Percentiles rank a stretch among this genome's conserved stretches.
phyloP scores from a whole-genome alignment of 257 asterid species.

The Solanum rostratum region DNA sequence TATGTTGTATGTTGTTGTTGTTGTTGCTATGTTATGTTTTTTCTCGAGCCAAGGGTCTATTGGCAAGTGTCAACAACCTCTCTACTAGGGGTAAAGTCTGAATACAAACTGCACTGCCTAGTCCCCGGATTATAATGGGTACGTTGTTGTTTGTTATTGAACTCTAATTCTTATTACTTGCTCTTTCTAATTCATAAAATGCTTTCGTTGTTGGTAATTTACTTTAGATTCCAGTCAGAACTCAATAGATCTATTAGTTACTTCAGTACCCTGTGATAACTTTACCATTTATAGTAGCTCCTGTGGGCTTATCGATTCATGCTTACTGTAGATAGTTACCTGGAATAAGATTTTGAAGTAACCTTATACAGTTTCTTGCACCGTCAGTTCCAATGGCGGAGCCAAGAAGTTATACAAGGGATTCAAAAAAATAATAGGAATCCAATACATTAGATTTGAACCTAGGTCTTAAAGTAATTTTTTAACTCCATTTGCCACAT shows the following conservation, averaged over 20 bases:
- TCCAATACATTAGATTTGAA: not conserved
- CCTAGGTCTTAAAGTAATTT: not conserved
- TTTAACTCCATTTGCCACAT: not conserved
- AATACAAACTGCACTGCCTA: no score
- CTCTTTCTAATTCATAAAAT: not conserved
- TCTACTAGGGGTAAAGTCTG: no score
- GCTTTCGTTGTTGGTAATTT: not conserved
- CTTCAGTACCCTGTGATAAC: not conserved
- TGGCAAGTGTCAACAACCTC: no score
- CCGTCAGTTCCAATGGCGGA: not conserved
- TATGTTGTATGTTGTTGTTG: no score
- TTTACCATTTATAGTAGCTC: not conserved
- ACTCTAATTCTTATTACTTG: not conserved
- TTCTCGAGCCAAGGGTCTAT: no score
- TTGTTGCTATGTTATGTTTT: no score
- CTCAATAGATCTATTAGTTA: not conserved
- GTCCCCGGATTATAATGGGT: no score
- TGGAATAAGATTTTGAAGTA: not conserved
- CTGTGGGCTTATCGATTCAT: not conserved
- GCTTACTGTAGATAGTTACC: not conserved
- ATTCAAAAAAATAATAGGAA: not conserved
- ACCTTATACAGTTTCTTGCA: not conserved
- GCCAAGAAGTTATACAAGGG: not conserved
- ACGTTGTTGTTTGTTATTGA: not conserved
- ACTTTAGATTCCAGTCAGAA: not conserved